Evolutionary conservation across 805 yeast species (phyloP).

Genomic region (Starmerella gropengiesseri): DNA sequence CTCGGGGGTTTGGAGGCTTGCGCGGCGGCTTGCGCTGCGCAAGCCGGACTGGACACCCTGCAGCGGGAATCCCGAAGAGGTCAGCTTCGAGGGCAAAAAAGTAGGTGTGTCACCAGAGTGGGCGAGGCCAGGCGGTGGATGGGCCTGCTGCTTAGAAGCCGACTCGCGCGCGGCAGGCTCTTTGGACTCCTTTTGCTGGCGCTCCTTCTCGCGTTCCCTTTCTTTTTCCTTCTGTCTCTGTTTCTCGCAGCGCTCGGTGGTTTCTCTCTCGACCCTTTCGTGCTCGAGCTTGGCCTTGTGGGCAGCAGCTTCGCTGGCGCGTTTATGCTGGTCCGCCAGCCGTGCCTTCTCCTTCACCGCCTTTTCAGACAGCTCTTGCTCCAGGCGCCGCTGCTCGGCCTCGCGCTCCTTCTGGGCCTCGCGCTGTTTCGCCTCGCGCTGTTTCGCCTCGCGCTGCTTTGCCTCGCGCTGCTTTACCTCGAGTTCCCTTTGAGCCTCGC

Average conservation of each 20-base stretch:
- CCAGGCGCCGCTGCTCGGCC: slow-evolving; percentile 8
- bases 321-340: slow-evolving; percentile 13
- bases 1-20: too few relatives aligned
- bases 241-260: slow-evolving; percentile 1
- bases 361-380: slow-evolving; percentile 23
- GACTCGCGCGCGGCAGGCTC: not conserved
- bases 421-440: slow-evolving; percentile 9
- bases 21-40: not conserved
- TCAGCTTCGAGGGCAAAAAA: not conserved
- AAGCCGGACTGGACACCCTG: not conserved
- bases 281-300: slow-evolving; percentile 5
- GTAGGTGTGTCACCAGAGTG: not conserved
- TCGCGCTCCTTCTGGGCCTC: slow-evolving; percentile 7
- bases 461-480: slow-evolving; percentile 26
- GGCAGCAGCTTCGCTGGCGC: slow-evolving; percentile 15
- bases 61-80: not conserved
- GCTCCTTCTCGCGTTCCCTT: not conserved
- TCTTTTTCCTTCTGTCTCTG: not conserved
- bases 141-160: not conserved
- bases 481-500: too few relatives aligned
- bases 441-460: slow-evolving; percentile 28
- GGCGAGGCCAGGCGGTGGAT: not conserved
- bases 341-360: slow-evolving; percentile 22
- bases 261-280: slow-evolving; percentile 1
- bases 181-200: not conserved